Conservation (phyloP, 2,329 filamentous ascomycete species). For the Capronia epimyces region DNA sequence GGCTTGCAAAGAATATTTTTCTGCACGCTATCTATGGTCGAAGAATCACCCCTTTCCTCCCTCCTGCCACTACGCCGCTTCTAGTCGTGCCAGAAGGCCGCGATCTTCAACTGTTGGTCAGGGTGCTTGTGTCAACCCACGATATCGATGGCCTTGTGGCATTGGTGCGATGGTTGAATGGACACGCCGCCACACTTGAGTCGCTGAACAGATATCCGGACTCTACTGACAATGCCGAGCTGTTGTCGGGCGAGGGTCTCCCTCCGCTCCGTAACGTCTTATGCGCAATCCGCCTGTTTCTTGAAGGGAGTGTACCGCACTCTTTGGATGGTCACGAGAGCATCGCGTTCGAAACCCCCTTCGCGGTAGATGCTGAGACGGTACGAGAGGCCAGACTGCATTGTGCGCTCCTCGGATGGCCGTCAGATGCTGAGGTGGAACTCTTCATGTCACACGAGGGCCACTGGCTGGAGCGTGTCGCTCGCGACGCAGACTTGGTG, state of each 20-base stretch:
- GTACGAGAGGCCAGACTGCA: constrained; percentile 8
- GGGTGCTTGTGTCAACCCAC: constrained; percentile 14
- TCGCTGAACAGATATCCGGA: constrained; percentile 8
- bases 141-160: constrained; percentile 13
- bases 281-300: constrained; percentile 17
- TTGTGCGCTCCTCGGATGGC: constrained; percentile 18
- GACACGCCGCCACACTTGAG: constrained; percentile 30
- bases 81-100: constrained; percentile 13
- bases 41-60: constrained; percentile 11
- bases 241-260: not conserved
- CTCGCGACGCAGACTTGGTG: constrained; percentile 4
- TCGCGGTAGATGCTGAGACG: not conserved
- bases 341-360: constrained; percentile 10
- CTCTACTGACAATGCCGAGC: not conserved
- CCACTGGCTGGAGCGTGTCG: constrained; percentile 12
- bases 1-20: constrained; percentile 13
- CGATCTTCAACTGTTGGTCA: constrained; percentile 19
- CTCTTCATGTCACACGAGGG: constrained; percentile 10
- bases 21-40: constrained; percentile 14
- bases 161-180: constrained; percentile 28
- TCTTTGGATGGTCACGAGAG: not conserved
- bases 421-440: constrained; percentile 17
- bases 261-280: constrained; percentile 9
- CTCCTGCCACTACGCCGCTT: constrained; percentile 2
- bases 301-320: constrained; percentile 5